Evolutionary conservation across 2,329 filamentous ascomycete species (phyloP), one percentile per base, ranked within the genome.

Genomic region (Graphilbum fragrans): DNA sequence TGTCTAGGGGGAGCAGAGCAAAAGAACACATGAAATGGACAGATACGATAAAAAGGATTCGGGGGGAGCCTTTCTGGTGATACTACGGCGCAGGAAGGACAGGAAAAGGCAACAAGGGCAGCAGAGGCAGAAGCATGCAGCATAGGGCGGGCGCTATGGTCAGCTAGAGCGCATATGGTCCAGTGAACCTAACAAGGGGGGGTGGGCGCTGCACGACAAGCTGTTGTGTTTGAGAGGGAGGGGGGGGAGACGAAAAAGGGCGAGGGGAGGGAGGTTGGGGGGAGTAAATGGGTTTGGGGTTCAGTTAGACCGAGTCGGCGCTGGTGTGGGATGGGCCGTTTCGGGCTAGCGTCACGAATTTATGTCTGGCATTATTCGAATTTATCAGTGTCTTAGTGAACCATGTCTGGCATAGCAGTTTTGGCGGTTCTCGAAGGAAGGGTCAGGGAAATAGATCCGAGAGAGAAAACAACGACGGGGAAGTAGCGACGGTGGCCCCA

Each of bases 141-240:
- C 29, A 16, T 31, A 31, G 29, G 29, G 29, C 29, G 25, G 25
- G 12, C 25, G 25, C 25, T 27, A 27, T 27, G 12, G n/a, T n/a
- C n/a, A n/a, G n/a, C n/a, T n/a, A n/a, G n/a, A n/a, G n/a, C n/a
- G n/a, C n/a, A n/a, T n/a, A n/a, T n/a, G n/a, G n/a, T n/a, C n/a
- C n/a, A n/a, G n/a, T n/a, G n/a, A n/a, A n/a, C n/a, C 25, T 12
- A 36, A 29, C 12, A 31, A 37, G 33, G 33, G 41, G 37, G 27
- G 45, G 29, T 39, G 42, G 27, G 37, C 39, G 22, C 31, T 18
- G 38, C 33, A 29, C 40, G 32, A 25, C 35, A 32, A 44, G 46
- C 46, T 48, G 42, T 46, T 38, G 42, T 48, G 41, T 48, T 45
- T 41, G 42, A 41, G 41, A 44, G 35, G 33, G 41, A 27, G 38